Evolutionary conservation across 768 basidiomycete species (phyloP).

Genomic region (Boletus rubropictus): DNA sequence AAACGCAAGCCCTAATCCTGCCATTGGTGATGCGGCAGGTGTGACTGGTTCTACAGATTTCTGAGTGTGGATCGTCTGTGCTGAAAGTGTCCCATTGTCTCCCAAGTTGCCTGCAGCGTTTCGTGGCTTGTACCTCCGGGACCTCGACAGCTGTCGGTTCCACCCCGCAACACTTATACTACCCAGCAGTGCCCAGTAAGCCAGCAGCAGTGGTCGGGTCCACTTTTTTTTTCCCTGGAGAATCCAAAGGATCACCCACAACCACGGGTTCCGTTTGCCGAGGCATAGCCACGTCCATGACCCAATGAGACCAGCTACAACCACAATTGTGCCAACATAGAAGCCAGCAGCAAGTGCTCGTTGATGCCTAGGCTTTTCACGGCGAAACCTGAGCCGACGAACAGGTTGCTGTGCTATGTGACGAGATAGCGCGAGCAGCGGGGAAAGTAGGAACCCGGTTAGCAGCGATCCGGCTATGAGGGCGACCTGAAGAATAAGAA

Average conservation of each 20-base stretch:
- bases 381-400: conserved; percentile 72
- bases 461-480: conserved; percentile 88
- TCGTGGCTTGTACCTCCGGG: conserved; percentile 58
- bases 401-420: conserved; percentile 85
- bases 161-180: conserved; percentile 88
- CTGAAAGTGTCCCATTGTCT: conserved; percentile 32
- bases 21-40: conserved; percentile 12
- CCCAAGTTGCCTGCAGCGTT: conserved; percentile 30
- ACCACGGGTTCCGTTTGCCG: conserved; percentile 76
- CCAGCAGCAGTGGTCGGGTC: conserved; percentile 71
- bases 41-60: conserved; percentile 15
- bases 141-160: conserved; percentile 83
- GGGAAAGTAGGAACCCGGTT: conserved; percentile 92
- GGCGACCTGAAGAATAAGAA: conserved; percentile 87
- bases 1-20: conserved; percentile 32
- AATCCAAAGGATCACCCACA: conserved; percentile 77
- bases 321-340: conserved; percentile 67
- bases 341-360: conserved; percentile 82
- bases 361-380: conserved; percentile 77
- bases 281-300: conserved; percentile 91
- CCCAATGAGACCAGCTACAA: conserved; percentile 80
- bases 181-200: conserved; percentile 80
- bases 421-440: conserved; percentile 85
- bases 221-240: conserved; percentile 71
- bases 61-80: conserved; percentile 21